A percentile compares a stretch with the other conserved stretches of the same genome.
Evolutionary conservation across 2,329 filamentous ascomycete species (phyloP).

Genomic region (Purpureocillium lavendulum): DNA sequence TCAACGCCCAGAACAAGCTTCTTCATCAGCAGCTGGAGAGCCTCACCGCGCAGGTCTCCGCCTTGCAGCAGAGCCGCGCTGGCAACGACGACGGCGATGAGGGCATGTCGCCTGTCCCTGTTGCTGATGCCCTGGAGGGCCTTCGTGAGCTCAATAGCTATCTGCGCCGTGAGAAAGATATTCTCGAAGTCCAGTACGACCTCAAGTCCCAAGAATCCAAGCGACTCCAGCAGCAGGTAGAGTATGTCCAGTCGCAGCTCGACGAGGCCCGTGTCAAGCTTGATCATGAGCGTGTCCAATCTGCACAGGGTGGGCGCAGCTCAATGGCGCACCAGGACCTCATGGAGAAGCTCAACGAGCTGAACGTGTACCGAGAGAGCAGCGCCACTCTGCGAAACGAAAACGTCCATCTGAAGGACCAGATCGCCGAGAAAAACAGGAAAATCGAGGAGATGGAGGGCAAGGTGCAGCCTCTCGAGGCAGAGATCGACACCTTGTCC

Average conservation of each 20-base stretch:
- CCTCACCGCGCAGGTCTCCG: slow-evolving; percentile 69
- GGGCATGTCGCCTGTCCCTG: slow-evolving; percentile 38
- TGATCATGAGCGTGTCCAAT: slow-evolving; percentile 74
- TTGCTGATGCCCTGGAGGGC: slow-evolving; percentile 59
- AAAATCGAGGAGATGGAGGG: slow-evolving; percentile 67
- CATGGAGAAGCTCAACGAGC: slow-evolving; percentile 88
- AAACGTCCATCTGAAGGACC: slow-evolving; percentile 67
- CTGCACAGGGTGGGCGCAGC: slow-evolving; percentile 64
- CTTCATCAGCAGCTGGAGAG: slow-evolving; percentile 84
- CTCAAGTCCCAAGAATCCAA: slow-evolving; percentile 82
- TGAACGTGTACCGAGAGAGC: slow-evolving; percentile 94
- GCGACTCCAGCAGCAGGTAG: slow-evolving; percentile 80
- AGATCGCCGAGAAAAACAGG: slow-evolving; percentile 65
- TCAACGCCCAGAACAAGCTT: slow-evolving; percentile 81
- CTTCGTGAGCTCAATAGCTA: slow-evolving; percentile 88
- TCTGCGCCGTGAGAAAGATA: slow-evolving; percentile 91
- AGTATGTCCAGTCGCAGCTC: slow-evolving; percentile 78
- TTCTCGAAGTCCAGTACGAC: slow-evolving; percentile 92
- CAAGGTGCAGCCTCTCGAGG: slow-evolving; percentile 75
- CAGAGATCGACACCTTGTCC: slow-evolving; percentile 72
- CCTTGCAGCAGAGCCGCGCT: slow-evolving; percentile 67
- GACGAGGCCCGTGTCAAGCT: slow-evolving; percentile 85
- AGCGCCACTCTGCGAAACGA: slow-evolving; percentile 86
- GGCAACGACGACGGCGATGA: slow-evolving; percentile 44
- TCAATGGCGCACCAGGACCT: slow-evolving; percentile 80